A percentile compares a stretch with the other conserved stretches of the same genome.
phyloP scores from a whole-genome alignment of 2,329 filamentous ascomycete genomes.

The Dendryphion nanum region DNA sequence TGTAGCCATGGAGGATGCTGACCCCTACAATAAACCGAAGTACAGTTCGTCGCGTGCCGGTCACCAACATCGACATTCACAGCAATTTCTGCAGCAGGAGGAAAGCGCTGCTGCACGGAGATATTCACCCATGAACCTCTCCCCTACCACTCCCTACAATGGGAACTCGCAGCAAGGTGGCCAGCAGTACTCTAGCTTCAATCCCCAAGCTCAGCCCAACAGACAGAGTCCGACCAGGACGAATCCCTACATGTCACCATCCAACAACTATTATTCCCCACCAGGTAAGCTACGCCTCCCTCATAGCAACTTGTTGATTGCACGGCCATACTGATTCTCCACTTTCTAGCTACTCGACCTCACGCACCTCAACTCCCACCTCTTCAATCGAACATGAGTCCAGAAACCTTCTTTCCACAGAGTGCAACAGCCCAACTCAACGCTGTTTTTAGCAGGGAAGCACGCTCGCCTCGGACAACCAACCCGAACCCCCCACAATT shows the following conservation, averaged over 20 bases:
- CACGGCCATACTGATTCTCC: conserved; percentile 1
- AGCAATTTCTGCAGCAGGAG: conserved; percentile 74
- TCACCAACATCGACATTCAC: conserved; percentile 73
- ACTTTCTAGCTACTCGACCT: conserved; percentile 45
- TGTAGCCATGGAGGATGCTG: conserved; percentile 77
- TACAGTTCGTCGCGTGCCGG: conserved; percentile 73
- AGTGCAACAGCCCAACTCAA: conserved; percentile 71
- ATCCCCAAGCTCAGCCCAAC: conserved; percentile 48
- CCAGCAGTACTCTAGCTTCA: conserved; percentile 44
- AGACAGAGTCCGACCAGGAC: conserved; percentile 78
- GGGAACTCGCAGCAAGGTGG: conserved; percentile 55
- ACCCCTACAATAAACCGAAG: conserved; percentile 82
- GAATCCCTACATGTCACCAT: conserved; percentile 57
- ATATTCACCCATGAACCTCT: conserved; percentile 95
- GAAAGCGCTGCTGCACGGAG: conserved; percentile 81
- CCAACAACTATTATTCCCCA: conserved; percentile 59
- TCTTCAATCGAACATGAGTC: conserved; percentile 67
- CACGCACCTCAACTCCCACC: conserved; percentile 70
- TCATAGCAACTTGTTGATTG: conserved; percentile 18
- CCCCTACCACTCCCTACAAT: conserved; percentile 76
- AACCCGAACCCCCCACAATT: conserved; percentile 50
- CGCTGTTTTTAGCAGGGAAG: conserved; percentile 58
- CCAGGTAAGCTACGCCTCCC: conserved; percentile 46
- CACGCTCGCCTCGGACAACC: conserved; percentile 48
- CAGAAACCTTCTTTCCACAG: conserved; percentile 69